Base-by-base conservation (phyloP, 768 basidiomycete genomes). In the Naganishia kalamii region DNA sequence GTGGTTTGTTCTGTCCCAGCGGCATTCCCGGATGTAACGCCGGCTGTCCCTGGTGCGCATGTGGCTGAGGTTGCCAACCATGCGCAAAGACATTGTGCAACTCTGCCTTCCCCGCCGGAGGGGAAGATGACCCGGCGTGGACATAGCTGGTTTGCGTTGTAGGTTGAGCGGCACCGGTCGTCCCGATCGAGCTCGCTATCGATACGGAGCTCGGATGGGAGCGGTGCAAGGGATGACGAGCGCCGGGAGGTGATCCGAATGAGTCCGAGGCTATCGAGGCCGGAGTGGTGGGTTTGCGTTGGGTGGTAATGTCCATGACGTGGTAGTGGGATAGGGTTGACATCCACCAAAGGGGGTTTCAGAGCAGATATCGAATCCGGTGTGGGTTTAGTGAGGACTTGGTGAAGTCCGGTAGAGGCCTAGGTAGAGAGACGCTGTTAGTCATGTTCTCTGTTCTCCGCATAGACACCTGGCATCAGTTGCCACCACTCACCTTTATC, bases 91-190 rank as follows among this genome's bases (percentile, higher is more conserved):
- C 54, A 15, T 40, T 57, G 54, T 57, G 54, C 1, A 57, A 35
- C 13, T 57, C 35, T 1, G 54, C 54, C 21, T 21, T 19, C 13
- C 54, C 54, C 1, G 54, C 17, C 23, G 54, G 54, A 23, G 54
- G 54, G 7, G 54, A 57, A 1, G 37, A 33, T 10, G 54, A 57
- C 15, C 54, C 54, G 5, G 50, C 63, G 32, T 51, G 37, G n/a
- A 64, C 51, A 46, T 64, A 64, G 43, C 50, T 52, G 11, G 63
- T 64, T 40, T 64, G 63, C 12, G 63, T 64, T 5, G 63, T 64
- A 1, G 63, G 63, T 11, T 25, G 7, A 5, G 54, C 54, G 5
- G 35, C 4, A 15, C 54, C 21, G 5, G 35, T 35, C 13, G 32
- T 17, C 17, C 54, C 54, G 23, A 4, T 52, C 15, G 54, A 57